Percentiles rank a stretch among this genome's conserved stretches.
Evolutionary conservation across 2,329 filamentous ascomycete genomes (phyloP).

Genomic region (Hypoxylon sp.): DNA sequence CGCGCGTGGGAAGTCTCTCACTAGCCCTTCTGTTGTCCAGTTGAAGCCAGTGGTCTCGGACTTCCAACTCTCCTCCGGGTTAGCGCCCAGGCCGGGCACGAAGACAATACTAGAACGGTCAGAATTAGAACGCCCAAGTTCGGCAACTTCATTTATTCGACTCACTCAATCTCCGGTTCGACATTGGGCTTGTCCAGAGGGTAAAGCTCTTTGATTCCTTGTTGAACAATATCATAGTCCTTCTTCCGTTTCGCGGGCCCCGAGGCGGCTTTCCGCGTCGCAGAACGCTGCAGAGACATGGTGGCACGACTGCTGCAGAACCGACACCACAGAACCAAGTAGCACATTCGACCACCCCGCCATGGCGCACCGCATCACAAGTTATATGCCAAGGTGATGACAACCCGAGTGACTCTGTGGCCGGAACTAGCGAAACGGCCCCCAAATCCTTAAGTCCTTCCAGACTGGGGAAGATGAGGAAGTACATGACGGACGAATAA

Average conservation of each 20-base stretch:
- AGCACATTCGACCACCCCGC: conserved; percentile 27
- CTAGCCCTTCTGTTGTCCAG: conserved; percentile 59
- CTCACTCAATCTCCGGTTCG: conserved; percentile 57
- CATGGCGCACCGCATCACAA: conserved; percentile 16
- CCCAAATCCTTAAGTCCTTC: conserved; percentile 16
- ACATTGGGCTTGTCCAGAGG: conserved; percentile 51
- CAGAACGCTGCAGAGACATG: conserved; percentile 51
- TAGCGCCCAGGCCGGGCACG: conserved; percentile 59
- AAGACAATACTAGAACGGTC: conserved; percentile 57
- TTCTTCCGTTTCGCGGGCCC: conserved; percentile 52
- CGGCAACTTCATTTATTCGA: conserved; percentile 1
- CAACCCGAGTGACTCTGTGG: neutral
- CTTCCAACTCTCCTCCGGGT: conserved; percentile 59
- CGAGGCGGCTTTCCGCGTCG: conserved; percentile 47
- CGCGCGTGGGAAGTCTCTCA: conserved; percentile 59
- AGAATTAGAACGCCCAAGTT: conserved; percentile 17
- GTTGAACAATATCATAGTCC: conserved; percentile 57
- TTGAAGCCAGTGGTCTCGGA: conserved; percentile 58
- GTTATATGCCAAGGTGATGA: conserved; percentile 28
- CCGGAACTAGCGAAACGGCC: conserved; percentile 19
- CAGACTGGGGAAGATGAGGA: conserved; percentile 6
- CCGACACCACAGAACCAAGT: conserved; percentile 1
- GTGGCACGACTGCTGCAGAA: conserved; percentile 29
- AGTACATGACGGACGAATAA: conserved; percentile 25
- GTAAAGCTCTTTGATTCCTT: conserved; percentile 59